Percentiles rank a stretch among this genome's conserved stretches.
Conservation (phyloP, 73 alveolate species). For the Paramecium primaurelia region DNA sequence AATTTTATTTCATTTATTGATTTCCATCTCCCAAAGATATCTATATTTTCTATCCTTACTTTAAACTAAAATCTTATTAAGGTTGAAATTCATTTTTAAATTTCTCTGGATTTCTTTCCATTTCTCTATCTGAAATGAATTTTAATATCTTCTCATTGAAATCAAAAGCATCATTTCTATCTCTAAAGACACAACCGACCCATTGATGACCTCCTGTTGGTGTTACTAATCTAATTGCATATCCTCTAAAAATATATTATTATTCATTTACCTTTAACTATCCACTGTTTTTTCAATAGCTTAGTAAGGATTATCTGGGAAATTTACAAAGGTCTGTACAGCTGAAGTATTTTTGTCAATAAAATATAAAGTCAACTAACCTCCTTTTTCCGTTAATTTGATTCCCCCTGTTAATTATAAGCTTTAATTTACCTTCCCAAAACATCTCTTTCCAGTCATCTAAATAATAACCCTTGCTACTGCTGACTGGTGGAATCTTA, state of each 20-base stretch:
- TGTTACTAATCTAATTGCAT: slow-evolving; percentile 36
- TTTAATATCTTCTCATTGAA: neutral
- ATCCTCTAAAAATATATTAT: neutral
- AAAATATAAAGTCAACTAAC: neutral
- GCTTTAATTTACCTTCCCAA: slow-evolving; percentile 35
- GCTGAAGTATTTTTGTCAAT: slow-evolving; percentile 38
- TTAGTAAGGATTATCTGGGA: slow-evolving; percentile 27
- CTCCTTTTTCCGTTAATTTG: slow-evolving; percentile 37
- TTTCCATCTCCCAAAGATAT: neutral
- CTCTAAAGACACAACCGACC: slow-evolving; percentile 54
- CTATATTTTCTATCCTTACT: neutral
- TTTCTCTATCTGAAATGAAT: neutral
- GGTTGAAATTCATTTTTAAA: slow-evolving; percentile 28
- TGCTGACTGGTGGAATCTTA: slow-evolving; percentile 13
- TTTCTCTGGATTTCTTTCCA: slow-evolving; percentile 45
- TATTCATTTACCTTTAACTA: neutral
- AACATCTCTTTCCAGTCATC: slow-evolving; percentile 53
- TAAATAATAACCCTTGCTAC: slow-evolving; percentile 30
- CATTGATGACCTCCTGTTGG: slow-evolving; percentile 38
- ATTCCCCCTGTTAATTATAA: slow-evolving; percentile 3
- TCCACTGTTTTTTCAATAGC: slow-evolving; percentile 36
- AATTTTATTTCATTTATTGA: neutral
- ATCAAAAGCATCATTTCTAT: slow-evolving; percentile 48
- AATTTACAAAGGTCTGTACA: neutral
- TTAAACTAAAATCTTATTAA: slow-evolving; percentile 24